Percentiles rank a stretch among this genome's conserved stretches.
Conservation (phyloP, 1,139 yeast genomes). For the Debaryomycetaceae sp. region DNA sequence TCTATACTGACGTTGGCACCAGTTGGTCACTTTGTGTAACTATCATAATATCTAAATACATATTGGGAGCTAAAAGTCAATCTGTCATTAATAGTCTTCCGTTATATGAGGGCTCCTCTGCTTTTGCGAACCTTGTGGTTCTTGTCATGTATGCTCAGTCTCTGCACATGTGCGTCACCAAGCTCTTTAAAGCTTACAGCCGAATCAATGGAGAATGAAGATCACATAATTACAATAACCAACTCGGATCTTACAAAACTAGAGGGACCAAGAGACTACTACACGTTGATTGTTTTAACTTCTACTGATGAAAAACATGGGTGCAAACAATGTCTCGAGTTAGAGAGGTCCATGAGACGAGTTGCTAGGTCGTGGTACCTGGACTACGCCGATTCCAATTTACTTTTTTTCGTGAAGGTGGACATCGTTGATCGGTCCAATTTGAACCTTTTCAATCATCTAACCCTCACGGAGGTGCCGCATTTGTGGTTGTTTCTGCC, state of each 20-base stretch:
- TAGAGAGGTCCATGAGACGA: conserved; percentile 21
- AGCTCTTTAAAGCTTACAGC: conserved; percentile 9
- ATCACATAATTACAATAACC: conserved; percentile 25
- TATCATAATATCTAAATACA: background rate
- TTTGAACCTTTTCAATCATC: conserved; percentile 29
- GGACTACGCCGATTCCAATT: conserved; percentile 36
- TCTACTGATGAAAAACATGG: conserved; percentile 32
- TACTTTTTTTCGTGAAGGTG: conserved; percentile 45
- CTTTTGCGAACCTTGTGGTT: background rate
- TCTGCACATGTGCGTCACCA: conserved; percentile 1
- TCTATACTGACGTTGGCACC: background rate
- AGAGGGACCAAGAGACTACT: conserved; percentile 36
- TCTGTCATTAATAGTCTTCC: background rate
- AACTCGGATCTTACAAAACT: conserved; percentile 29
- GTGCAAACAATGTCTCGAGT: conserved; percentile 26
- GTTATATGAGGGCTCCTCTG: background rate
- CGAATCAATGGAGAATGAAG: conserved; percentile 13
- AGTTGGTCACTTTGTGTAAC: background rate
- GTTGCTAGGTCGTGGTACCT: conserved; percentile 43
- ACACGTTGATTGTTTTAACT: conserved; percentile 33
- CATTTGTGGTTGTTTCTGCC: conserved; percentile 67
- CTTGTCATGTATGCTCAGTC: background rate
- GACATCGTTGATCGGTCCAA: conserved; percentile 47
- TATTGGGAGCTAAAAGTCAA: too few relatives aligned
- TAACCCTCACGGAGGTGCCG: conserved; percentile 52